A percentile compares a stretch with the other conserved stretches of the same genome.
phyloP scores from a whole-genome alignment of 768 basidiomycete genomes.

The Lyophyllum shimeji region DNA sequence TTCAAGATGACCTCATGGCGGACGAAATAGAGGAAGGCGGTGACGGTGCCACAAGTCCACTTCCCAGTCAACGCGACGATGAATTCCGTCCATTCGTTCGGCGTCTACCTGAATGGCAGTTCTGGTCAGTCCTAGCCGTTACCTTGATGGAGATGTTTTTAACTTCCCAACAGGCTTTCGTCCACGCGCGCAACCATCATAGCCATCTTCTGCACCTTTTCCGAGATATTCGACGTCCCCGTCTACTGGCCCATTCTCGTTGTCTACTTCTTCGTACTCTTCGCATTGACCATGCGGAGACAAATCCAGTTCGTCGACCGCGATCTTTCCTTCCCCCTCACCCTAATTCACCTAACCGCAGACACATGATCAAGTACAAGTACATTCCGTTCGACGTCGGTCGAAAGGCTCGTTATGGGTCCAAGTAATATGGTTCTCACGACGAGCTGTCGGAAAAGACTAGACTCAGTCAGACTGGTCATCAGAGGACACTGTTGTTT shows the following conservation, averaged over 20 bases:
- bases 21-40: slow-evolving; percentile 96
- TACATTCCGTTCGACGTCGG: slow-evolving; percentile 96
- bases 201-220: slow-evolving; percentile 78
- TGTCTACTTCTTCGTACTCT: slow-evolving; percentile 94
- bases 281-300: slow-evolving; percentile 91
- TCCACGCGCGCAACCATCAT: slow-evolving; percentile 87
- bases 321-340: not conserved
- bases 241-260: slow-evolving; percentile 99
- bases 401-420: slow-evolving; percentile 80
- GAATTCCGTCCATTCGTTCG: slow-evolving; percentile 98
- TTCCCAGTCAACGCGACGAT: slow-evolving; percentile 78
- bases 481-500: not conserved
- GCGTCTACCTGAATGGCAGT: slow-evolving; percentile 94
- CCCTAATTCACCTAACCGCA: slow-evolving; percentile 26
- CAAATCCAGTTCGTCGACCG: slow-evolving; percentile 81
- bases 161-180: slow-evolving; percentile 66
- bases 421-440: slow-evolving; percentile 35
- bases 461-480: not conserved
- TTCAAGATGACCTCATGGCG: slow-evolving; percentile 90
- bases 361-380: slow-evolving; percentile 99
- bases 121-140: slow-evolving; percentile 58
- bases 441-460: slow-evolving; percentile 4
- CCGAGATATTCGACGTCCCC: slow-evolving; percentile 89
- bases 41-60: slow-evolving; percentile 46
- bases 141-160: not conserved